Conservation (phyloP, 1,284 basidiomycete species). For the Uromyces viciae-fabae region DNA sequence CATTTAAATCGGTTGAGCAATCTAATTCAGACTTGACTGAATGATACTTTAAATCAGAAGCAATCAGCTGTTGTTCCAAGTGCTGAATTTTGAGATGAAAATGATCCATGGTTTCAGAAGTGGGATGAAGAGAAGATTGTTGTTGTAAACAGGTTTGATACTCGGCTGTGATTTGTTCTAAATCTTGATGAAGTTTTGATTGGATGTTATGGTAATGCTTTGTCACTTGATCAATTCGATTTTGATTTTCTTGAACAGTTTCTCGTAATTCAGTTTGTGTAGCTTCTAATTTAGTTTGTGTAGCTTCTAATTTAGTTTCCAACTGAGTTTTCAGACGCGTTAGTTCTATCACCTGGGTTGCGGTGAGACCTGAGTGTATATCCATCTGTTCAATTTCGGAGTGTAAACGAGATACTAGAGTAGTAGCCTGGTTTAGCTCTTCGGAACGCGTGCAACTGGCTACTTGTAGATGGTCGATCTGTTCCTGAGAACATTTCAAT, state of each 20-base stretch:
- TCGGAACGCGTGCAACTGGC: not conserved
- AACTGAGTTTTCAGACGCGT: conserved; percentile 14
- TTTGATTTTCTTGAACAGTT: conserved; percentile 19
- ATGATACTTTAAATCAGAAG: not conserved
- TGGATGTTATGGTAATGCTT: conserved; percentile 25
- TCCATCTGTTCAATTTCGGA: conserved; percentile 31
- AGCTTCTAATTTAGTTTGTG: not conserved
- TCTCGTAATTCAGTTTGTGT: not conserved
- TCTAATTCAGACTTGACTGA: not conserved
- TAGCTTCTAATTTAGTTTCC: not conserved
- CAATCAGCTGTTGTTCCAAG: not conserved
- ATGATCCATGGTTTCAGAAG: not conserved
- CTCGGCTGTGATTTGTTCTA: conserved; percentile 10
- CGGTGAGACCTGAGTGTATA: conserved; percentile 3
- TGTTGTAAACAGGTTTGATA: conserved; percentile 21
- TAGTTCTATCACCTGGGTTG: conserved; percentile 14
- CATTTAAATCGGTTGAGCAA: not conserved
- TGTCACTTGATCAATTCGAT: conserved; percentile 4
- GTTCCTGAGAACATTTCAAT: not conserved
- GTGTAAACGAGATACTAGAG: not conserved
- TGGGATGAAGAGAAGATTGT: not conserved
- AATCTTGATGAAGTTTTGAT: conserved; percentile 14
- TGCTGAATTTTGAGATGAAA: not conserved
- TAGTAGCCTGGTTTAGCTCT: not conserved
- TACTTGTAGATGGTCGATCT: not conserved